Base-by-base conservation (phyloP, 805 yeast species). In the Ogataea henricii region DNA sequence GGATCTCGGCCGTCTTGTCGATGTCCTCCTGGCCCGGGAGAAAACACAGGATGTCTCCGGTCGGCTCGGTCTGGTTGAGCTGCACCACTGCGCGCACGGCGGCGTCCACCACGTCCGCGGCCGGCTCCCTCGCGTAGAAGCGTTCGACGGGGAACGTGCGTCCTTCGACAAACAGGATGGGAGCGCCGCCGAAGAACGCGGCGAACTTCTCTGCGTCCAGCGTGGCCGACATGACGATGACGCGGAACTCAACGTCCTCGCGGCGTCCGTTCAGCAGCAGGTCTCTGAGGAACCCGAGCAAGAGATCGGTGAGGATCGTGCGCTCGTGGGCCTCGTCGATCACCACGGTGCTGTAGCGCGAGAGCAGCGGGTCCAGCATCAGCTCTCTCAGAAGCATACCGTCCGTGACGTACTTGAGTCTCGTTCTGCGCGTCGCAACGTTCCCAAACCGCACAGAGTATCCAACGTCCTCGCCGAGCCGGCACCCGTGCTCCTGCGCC, bases 241-340 rank as follows among this genome's bases (percentile, higher is more conserved):
- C 74, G 57, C 82, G 78, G 55, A 94, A 75, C 50, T 78, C 78
- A 7, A 51, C 44, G 48, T 62, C 63, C 36, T 78, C 78, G 14
- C 81, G 68, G 45, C 85, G 72, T 38, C 76, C 73, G 7, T 62
- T 61, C 0, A 58, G 45, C 9, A 86, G 59, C 32, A 94, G 69
- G 34, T 81, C 78, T 62, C 90, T 91, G 54, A 94, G 71, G 59
- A 94, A 87, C 2, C 98, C 99, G 72, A 94, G 74, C 16, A 94
- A 73, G 56, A 94, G 70, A 70, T 94, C 99, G 0, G 98, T 90
- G 41, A 91, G 69, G 1, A 94, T 86, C 0, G 98, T 92, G 64
- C 99, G 79, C 71, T 94, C 99, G 71, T 94, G 99, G 2, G 98
- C 99, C 71, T 94, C 99, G 73, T 94, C 99, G 42, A 94, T 83